Evolutionary conservation across 1,284 basidiomycete genomes (phyloP).

Genomic region (Trichosporon asahii): DNA sequence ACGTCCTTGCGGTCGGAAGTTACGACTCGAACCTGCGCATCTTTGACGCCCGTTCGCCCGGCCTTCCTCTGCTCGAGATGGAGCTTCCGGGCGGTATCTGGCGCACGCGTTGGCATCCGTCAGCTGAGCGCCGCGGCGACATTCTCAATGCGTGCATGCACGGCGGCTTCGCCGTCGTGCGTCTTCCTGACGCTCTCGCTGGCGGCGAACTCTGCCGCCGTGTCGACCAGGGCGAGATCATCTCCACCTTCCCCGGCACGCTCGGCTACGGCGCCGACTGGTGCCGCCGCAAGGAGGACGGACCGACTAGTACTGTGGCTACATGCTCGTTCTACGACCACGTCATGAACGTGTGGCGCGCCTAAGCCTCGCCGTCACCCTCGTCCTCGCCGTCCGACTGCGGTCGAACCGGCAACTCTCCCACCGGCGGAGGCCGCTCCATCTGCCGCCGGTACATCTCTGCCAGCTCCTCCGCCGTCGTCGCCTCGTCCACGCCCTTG

Average conservation of each 20-base stretch:
- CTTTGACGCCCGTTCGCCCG: conserved; percentile 75
- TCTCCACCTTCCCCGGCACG: conserved; percentile 71
- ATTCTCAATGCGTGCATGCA: conserved; percentile 95
- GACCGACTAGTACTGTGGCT: conserved; percentile 61
- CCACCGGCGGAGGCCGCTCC: conserved; percentile 30
- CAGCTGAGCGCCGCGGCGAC: conserved; percentile 59
- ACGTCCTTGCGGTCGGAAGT: conserved; percentile 84
- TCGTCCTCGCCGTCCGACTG: conserved; percentile 26
- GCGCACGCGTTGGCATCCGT: conserved; percentile 94
- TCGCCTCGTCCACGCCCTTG: conserved; percentile 57
- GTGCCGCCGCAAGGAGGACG: conserved; percentile 57
- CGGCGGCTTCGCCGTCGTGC: conserved; percentile 84
- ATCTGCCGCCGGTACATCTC: conserved; percentile 65
- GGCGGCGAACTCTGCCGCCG: background rate
- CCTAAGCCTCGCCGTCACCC: conserved; percentile 42
- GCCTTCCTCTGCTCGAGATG: conserved; percentile 60
- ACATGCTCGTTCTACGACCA: conserved; percentile 98
- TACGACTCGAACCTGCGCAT: conserved; percentile 80
- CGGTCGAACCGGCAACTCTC: background rate
- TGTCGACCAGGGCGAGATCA: conserved; percentile 40
- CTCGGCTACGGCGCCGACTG: conserved; percentile 96
- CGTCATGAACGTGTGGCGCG: conserved; percentile 73
- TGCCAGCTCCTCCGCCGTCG: conserved; percentile 59
- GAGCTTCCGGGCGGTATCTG: conserved; percentile 89
- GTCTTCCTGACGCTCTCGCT: conserved; percentile 48